A percentile compares a stretch with the other conserved stretches of the same genome.
Conservation (phyloP, 495 filamentous ascomycete species). For the Rusavskia elegans region DNA sequence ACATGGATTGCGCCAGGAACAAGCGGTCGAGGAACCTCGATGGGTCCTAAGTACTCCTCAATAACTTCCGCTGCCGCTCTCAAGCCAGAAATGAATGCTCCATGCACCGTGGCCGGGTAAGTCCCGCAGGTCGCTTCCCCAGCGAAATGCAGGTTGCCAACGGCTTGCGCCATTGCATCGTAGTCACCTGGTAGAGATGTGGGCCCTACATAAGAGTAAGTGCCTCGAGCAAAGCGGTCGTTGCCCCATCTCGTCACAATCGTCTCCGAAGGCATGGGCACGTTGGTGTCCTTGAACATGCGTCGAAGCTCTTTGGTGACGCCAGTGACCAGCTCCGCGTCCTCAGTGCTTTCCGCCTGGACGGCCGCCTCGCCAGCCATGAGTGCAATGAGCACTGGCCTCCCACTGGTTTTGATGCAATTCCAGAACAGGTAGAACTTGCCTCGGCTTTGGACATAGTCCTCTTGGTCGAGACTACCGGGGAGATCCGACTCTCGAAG, state of each 20-base stretch:
- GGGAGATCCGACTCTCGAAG: conserved; percentile 49
- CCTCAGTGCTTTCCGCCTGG: conserved; percentile 59
- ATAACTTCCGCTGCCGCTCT: conserved; percentile 77
- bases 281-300: conserved; percentile 41
- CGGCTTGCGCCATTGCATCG: conserved; percentile 70
- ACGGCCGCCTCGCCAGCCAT: conserved; percentile 96
- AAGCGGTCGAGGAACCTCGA: conserved; percentile 57
- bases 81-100: conserved; percentile 85
- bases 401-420: conserved; percentile 70
- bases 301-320: conserved; percentile 58
- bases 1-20: conserved; percentile 34
- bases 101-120: conserved; percentile 92
- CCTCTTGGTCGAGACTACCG: conserved; percentile 40
- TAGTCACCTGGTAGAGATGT: conserved; percentile 75
- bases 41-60: conserved; percentile 62
- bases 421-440: conserved; percentile 98
- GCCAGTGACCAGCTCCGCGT: conserved; percentile 60
- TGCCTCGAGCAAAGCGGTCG: conserved; percentile 78
- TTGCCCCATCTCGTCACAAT: conserved; percentile 89
- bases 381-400: conserved; percentile 74
- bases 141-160: conserved; percentile 88
- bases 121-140: conserved; percentile 92
- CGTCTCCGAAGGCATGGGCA: conserved; percentile 69
- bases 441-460: conserved; percentile 50
- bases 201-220: conserved; percentile 83